Evolutionary conservation across 169 alveolate genomes (phyloP).

Genomic region (Plasmodium blacklocki): DNA sequence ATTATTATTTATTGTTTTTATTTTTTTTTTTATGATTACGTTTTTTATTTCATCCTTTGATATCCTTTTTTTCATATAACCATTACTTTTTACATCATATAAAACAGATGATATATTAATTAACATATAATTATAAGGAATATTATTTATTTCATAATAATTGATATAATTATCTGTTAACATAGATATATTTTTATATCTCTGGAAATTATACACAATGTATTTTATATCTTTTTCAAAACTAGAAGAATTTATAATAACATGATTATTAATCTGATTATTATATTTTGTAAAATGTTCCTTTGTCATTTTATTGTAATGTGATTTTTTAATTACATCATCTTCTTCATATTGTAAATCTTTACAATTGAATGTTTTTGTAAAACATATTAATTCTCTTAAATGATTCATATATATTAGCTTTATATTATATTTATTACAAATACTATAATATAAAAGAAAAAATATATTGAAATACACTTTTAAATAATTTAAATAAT

Average conservation of each 20-base stretch:
- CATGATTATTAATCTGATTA: neutral
- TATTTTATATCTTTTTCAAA: slow-evolving; percentile 16
- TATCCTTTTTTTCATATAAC: neutral
- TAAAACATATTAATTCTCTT: neutral
- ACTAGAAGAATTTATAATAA: neutral
- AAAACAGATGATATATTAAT: slow-evolving; percentile 8
- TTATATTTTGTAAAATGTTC: neutral
- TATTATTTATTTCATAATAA: neutral
- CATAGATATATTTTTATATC: slow-evolving; percentile 15
- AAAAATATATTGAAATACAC: slow-evolving; percentile 25
- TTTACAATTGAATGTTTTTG: no score
- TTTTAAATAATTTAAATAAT: slow-evolving; percentile 29
- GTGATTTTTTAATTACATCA: no score
- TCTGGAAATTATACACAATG: neutral
- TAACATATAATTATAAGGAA: slow-evolving; percentile 30
- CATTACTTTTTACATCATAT: neutral
- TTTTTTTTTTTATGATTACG: neutral
- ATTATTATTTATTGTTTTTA: neutral
- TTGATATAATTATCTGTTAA: slow-evolving; percentile 6
- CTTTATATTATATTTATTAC: slow-evolving; percentile 11
- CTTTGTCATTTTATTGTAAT: neutral
- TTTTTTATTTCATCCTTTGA: neutral
- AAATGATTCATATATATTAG: slow-evolving; percentile 17
- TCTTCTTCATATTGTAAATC: no score
- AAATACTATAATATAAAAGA: slow-evolving; percentile 26